Percentiles rank a stretch among this genome's conserved stretches.
Conservation (phyloP, 768 basidiomycete species). For the Boletus rufocinnamomeus region DNA sequence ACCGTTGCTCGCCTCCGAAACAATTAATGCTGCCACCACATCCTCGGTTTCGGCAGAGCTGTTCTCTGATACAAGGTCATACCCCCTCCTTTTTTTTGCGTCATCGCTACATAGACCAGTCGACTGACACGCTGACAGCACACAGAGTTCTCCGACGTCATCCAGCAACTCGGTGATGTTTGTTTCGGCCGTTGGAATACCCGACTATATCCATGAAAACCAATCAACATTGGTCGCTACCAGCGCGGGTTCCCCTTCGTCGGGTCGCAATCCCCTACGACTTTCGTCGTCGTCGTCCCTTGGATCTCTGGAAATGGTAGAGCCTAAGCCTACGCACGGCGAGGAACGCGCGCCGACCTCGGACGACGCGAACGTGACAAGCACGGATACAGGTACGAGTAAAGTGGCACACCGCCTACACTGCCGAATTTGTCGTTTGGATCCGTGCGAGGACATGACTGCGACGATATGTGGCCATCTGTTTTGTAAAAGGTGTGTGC, state of each 20-base stretch:
- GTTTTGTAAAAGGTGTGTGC: slow-evolving; percentile 54
- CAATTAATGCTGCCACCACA: neutral
- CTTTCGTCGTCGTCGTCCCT: slow-evolving; percentile 29
- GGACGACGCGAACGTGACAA: neutral
- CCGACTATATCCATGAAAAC: slow-evolving; percentile 34
- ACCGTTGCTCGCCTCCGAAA: neutral
- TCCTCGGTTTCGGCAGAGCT: slow-evolving; percentile 17
- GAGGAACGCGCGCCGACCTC: neutral
- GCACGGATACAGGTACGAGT: neutral
- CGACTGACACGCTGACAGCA: slow-evolving; percentile 5
- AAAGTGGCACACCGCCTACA: slow-evolving; percentile 35
- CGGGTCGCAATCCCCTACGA: slow-evolving; percentile 16
- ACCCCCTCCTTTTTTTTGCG: neutral
- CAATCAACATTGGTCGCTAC: slow-evolving; percentile 34
- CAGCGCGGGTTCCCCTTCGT: slow-evolving; percentile 28
- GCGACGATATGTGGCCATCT: slow-evolving; percentile 66
- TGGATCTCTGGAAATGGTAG: slow-evolving; percentile 19
- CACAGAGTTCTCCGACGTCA: slow-evolving; percentile 6
- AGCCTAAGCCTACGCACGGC: neutral
- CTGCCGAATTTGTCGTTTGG: slow-evolving; percentile 50
- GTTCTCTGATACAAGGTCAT: slow-evolving; percentile 22
- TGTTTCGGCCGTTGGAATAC: slow-evolving; percentile 33
- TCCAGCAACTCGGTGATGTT: slow-evolving; percentile 32
- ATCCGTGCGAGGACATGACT: slow-evolving; percentile 54
- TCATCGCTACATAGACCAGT: neutral